Conservation (phyloP, 2,329 filamentous ascomycete genomes). For the Neurospora sp. region DNA sequence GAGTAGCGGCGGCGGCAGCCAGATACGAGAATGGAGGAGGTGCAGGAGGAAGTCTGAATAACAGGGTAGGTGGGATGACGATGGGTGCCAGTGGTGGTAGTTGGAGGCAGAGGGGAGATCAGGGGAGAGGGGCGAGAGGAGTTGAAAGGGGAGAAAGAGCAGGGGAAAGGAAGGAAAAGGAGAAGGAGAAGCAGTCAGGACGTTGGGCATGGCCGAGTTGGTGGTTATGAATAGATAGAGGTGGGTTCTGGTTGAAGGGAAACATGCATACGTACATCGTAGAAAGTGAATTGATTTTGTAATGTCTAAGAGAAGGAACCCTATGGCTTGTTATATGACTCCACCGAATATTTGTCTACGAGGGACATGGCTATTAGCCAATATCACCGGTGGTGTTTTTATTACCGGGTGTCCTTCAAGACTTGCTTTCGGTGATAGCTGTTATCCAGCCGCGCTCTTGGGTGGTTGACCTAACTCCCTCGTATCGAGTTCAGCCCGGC, state of each 20-base stretch:
- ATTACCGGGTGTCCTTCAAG: not conserved
- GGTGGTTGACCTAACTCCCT: not conserved
- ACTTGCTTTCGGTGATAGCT: not conserved
- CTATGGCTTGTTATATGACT: not conserved
- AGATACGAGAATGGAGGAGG: constrained; percentile 3
- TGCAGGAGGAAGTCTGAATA: not conserved
- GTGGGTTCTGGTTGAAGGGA: not conserved
- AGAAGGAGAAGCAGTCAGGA: constrained; percentile 8
- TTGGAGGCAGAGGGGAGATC: not conserved
- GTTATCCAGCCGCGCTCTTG: not conserved
- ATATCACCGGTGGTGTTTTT: not conserved
- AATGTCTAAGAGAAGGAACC: not conserved
- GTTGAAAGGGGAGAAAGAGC: constrained; percentile 1
- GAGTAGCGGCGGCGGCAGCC: constrained; percentile 4
- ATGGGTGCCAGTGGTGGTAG: not conserved
- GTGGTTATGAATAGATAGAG: constrained; percentile 8
- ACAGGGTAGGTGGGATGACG: not conserved
- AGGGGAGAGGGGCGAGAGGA: not conserved
- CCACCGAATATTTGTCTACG: not conserved
- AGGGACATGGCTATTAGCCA: not conserved
- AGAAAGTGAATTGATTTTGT: not conserved
- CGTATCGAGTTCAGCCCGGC: not conserved
- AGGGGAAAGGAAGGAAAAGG: not conserved
- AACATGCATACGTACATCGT: not conserved
- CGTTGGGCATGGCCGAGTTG: constrained; percentile 11